These are phyloP conservation scores for Phytopythium cucurbitacearum DNA, from an alignment of 352 stramenopile species.

Conservation along the genomic window DNA sequence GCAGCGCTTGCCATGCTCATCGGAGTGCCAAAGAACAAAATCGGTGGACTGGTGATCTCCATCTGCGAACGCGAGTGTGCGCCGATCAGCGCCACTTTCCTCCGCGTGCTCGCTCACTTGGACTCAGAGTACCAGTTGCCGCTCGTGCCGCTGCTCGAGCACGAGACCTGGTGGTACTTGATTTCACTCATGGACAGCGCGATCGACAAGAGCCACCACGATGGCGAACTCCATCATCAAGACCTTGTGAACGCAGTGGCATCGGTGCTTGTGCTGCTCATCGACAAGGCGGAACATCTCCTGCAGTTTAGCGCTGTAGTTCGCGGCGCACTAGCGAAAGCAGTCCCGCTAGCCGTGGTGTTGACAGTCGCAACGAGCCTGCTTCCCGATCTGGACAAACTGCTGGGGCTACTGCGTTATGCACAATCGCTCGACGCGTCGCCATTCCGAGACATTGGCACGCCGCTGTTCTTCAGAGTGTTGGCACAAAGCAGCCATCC, in stretches of 20 bases:
- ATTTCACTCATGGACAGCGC: conserved; percentile 30
- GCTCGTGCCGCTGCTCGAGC: conserved; percentile 36
- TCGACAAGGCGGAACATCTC: conserved; percentile 24
- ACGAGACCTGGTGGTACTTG: conserved; percentile 42
- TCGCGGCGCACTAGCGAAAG: conserved; percentile 31
- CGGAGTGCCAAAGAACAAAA: conserved; percentile 36
- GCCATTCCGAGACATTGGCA: neutral
- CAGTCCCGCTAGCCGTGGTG: conserved; percentile 30
- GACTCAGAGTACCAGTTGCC: conserved; percentile 29
- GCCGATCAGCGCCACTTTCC: conserved; percentile 27
- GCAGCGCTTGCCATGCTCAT: conserved; percentile 20
- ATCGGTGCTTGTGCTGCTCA: conserved; percentile 28
- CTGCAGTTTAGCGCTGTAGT: conserved; percentile 33
- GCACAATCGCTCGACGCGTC: neutral
- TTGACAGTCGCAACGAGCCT: conserved; percentile 22
- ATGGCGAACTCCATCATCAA: conserved; percentile 1
- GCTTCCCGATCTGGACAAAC: neutral
- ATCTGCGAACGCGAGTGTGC: conserved; percentile 25
- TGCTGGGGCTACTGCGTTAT: conserved; percentile 1
- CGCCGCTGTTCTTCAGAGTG: conserved; percentile 46
- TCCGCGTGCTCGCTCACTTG: conserved; percentile 39
- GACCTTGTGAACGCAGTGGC: conserved; percentile 42
- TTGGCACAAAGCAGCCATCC: conserved; percentile 45
- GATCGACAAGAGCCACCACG: neutral
- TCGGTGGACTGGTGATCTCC: conserved; percentile 25